A percentile compares a stretch with the other conserved stretches of the same genome.
Conservation (phyloP, 2,329 filamentous ascomycete species). For the Fusarium torulosum region DNA sequence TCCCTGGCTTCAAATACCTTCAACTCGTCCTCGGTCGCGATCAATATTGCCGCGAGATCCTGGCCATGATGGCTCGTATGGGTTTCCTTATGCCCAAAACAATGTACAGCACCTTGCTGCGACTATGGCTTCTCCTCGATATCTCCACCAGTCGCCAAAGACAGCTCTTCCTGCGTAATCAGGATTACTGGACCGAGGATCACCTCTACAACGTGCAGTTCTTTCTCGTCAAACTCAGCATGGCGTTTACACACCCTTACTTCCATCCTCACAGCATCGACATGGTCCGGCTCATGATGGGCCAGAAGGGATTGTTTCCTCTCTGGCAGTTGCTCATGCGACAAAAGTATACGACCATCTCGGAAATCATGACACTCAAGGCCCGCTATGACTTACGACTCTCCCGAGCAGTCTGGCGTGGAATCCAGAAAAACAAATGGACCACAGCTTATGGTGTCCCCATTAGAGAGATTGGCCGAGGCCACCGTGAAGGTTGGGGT, state of each 20-base stretch:
- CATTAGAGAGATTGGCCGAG: slow-evolving; percentile 63
- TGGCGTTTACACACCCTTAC: slow-evolving; percentile 75
- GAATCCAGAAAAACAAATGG: slow-evolving; percentile 35
- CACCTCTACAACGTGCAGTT: slow-evolving; percentile 73
- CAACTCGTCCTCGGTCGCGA: slow-evolving; percentile 73
- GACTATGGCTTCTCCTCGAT: slow-evolving; percentile 82
- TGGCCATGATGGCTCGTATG: slow-evolving; percentile 68
- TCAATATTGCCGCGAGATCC: slow-evolving; percentile 69
- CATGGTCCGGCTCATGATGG: slow-evolving; percentile 70
- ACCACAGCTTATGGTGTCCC: slow-evolving; percentile 65
- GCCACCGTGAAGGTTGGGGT: slow-evolving; percentile 70
- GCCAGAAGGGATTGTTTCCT: slow-evolving; percentile 66
- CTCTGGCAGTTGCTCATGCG: slow-evolving; percentile 72
- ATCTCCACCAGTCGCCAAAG: slow-evolving; percentile 69
- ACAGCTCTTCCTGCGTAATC: slow-evolving; percentile 65
- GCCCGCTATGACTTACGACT: slow-evolving; percentile 68
- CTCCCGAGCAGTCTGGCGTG: slow-evolving; percentile 48
- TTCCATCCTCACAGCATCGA: slow-evolving; percentile 63
- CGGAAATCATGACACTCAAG: slow-evolving; percentile 68
- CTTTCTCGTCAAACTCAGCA: slow-evolving; percentile 78
- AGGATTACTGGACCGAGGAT: slow-evolving; percentile 65
- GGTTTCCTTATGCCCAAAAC: slow-evolving; percentile 68
- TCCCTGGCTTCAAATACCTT: slow-evolving; percentile 76
- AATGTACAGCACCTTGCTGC: slow-evolving; percentile 65
- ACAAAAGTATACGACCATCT: slow-evolving; percentile 61